These are phyloP conservation scores for Neoboletus subvelutipes DNA, from an alignment of 768 basidiomycete genomes.

Conservation along the genomic window DNA sequence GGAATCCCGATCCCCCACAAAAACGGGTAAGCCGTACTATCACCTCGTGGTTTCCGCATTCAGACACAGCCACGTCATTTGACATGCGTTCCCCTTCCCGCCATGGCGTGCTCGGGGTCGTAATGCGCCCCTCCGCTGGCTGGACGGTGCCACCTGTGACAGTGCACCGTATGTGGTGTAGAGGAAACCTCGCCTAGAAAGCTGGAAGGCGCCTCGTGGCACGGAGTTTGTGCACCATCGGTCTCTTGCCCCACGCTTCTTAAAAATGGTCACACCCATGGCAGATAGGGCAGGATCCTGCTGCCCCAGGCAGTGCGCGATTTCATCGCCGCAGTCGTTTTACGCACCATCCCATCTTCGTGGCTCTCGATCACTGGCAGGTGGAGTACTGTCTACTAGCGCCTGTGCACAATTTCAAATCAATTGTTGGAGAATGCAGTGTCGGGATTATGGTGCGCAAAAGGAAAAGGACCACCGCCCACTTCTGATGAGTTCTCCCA, in stretches of 20 bases:
- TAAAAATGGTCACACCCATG: not conserved
- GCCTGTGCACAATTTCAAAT: not conserved
- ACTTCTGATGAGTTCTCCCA: not conserved
- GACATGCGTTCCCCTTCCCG: not conserved
- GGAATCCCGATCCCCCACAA: conserved; percentile 10
- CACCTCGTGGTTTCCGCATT: conserved; percentile 17
- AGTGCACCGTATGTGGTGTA: not conserved
- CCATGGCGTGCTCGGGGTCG: not conserved
- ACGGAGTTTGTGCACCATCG: not conserved
- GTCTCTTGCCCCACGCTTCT: not conserved
- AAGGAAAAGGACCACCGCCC: not conserved
- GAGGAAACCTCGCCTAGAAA: not conserved
- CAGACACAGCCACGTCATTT: conserved; percentile 7
- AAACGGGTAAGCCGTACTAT: conserved; percentile 15
- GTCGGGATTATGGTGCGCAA: not conserved
- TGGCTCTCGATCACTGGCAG: not conserved
- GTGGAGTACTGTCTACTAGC: not conserved
- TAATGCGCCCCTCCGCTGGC: conserved; percentile 3
- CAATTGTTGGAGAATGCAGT: not conserved
- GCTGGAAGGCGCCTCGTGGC: conserved; percentile 3
- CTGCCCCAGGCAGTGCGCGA: not conserved
- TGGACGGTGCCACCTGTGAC: not conserved
- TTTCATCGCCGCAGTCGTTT: not conserved
- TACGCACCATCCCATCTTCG: not conserved
- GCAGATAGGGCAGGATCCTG: not conserved